These are phyloP conservation scores for Nicotiana tomentosiformis DNA, from an alignment of 257 asterid species.

Conservation along the genomic window DNA sequence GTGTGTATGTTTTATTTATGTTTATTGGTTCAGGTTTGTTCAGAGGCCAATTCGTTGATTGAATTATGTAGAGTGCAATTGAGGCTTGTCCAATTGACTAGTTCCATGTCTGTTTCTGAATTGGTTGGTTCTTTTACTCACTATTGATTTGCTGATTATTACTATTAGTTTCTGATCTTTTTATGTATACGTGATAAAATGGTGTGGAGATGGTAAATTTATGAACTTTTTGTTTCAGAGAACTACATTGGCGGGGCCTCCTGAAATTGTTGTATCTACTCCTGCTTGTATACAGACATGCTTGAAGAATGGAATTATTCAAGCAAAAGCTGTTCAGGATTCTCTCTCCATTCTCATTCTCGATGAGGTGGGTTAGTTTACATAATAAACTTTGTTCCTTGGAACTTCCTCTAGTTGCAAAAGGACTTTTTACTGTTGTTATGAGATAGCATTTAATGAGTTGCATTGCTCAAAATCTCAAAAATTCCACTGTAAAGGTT, in stretches of 20 bases:
- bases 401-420: not conserved
- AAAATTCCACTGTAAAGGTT: not conserved
- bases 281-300: conserved; percentile 82
- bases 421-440: not conserved
- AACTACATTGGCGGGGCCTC: conserved; percentile 73
- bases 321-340: conserved; percentile 60
- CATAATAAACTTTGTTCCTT: not conserved
- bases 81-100: conserved; percentile 67
- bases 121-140: conserved; percentile 46
- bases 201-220: not conserved
- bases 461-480: not conserved
- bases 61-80: conserved; percentile 78
- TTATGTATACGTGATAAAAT: not conserved
- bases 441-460: not conserved
- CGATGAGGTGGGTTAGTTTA: conserved; percentile 65
- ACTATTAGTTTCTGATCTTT: not conserved
- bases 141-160: not conserved
- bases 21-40: conserved; percentile 45
- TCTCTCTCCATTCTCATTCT: conserved; percentile 83
- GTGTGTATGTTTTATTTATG: not conserved
- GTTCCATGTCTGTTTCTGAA: conserved; percentile 66
- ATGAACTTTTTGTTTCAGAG: conserved; percentile 32
- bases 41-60: conserved; percentile 56
- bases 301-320: conserved; percentile 50
- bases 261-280: conserved; percentile 76